Base-by-base conservation (phyloP, 2,329 filamentous ascomycete species). In the Ophiognomonia clavigignenti-juglandacearum region DNA sequence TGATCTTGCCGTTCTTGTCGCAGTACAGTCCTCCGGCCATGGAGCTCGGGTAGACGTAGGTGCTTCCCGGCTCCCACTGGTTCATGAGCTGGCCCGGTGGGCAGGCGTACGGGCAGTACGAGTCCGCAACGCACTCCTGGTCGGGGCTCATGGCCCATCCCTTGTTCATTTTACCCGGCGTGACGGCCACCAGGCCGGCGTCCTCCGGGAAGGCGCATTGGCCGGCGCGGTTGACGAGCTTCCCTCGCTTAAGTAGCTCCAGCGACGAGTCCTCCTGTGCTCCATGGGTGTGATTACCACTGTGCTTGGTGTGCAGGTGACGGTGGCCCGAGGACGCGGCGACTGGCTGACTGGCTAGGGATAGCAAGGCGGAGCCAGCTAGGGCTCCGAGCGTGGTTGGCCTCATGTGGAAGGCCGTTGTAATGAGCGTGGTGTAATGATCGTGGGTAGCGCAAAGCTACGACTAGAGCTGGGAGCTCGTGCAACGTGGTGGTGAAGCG, bases 121-220 rank as follows among this genome's bases (percentile, higher is more conserved):
- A 77, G 49, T 81, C 85, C 4, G 80, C 75, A 49, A 70, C 71
- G 64, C 87, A 91, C 45, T 76, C 63, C 61, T 86, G 78, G 63
- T 91, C 82, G 4, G 86, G 86, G 58, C 83, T 86, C 79, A 91
- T 82, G 35, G 86, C 87, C 82, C 86, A 92, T 52, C 87, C 87
- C 41, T 73, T 83, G 67, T 92, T 92, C 61, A 68, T 61, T 36
- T 64, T 62, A 43, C 69, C 70, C 4, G 85, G 85, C 9, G 85
- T 86, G 43, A 92, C 74, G 13, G 78, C 64, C 37, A 89, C 78
- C 59, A 91, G 67, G 44, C 85, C 83, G 24, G 78, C 74, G 59
- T 85, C 73, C 27, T 72, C 69, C 10, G 87, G 86, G 57, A 91
- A 86, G 45, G 72, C 59, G 66, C 87, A 91, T 47, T 66, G 67